Evolutionary conservation across 352 stramenopile genomes (phyloP).

Genomic region (Globisporangium spiculum): DNA sequence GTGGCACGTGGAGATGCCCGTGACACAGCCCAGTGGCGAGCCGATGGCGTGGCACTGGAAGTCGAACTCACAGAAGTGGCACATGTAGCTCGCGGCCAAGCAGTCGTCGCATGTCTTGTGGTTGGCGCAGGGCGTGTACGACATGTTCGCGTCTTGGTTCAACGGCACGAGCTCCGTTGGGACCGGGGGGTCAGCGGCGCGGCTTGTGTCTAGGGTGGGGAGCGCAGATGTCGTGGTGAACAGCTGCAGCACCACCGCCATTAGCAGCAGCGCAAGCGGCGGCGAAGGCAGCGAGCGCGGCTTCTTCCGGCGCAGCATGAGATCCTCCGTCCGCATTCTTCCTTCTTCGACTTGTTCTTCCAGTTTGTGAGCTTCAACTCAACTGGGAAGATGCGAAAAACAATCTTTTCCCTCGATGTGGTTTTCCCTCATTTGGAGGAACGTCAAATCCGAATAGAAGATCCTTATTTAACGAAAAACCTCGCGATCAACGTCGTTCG

Average conservation of each 20-base stretch:
- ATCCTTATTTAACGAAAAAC: too few relatives aligned
- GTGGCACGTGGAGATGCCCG: slow-evolving; percentile 76
- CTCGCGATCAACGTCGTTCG: too few relatives aligned
- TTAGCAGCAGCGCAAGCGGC: background rate
- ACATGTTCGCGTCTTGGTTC: slow-evolving; percentile 8
- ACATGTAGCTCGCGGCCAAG: slow-evolving; percentile 66
- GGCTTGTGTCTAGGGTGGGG: background rate
- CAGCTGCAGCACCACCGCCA: background rate
- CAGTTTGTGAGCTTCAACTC: slow-evolving; percentile 1
- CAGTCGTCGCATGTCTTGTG: slow-evolving; percentile 78
- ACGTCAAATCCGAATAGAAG: too few relatives aligned
- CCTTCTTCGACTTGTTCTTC: background rate
- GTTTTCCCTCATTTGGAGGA: too few relatives aligned
- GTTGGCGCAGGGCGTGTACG: slow-evolving; percentile 29
- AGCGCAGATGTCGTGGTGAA: background rate
- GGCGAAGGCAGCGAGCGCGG: background rate
- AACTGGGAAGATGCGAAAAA: background rate
- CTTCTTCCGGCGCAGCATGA: background rate
- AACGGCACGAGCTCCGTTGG: slow-evolving; percentile 1
- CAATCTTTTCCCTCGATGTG: background rate
- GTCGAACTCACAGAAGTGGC: slow-evolving; percentile 83
- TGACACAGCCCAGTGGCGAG: slow-evolving; percentile 58
- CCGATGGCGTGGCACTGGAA: slow-evolving; percentile 83
- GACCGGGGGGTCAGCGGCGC: background rate
- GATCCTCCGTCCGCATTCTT: background rate